phyloP scores from a whole-genome alignment of 805 yeast species.

The Deakozyma indianensis region DNA sequence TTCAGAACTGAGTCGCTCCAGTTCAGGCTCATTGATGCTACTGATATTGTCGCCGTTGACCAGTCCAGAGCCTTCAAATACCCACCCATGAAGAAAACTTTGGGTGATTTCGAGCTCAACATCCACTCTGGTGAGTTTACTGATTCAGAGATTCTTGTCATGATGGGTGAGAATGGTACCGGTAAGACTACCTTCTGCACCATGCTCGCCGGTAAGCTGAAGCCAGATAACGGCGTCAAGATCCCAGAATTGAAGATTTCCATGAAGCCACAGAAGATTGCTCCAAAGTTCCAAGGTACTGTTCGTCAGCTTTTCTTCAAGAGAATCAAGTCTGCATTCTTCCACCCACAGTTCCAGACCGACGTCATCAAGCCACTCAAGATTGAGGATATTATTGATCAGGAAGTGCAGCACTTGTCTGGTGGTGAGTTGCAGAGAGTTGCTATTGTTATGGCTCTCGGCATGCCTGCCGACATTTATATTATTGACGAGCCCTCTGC shows the following conservation, averaged over 20 bases:
- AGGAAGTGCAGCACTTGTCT: conserved; percentile 92
- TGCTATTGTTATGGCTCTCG: conserved; percentile 89
- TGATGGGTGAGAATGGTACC: conserved; percentile 99
- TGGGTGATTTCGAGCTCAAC: conserved; percentile 84
- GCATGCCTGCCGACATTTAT: conserved; percentile 90
- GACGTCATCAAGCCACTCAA: conserved; percentile 93
- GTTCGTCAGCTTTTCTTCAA: conserved; percentile 95
- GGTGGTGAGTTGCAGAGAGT: conserved; percentile 99
- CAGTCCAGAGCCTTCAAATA: conserved; percentile 65
- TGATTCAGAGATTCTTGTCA: conserved; percentile 90
- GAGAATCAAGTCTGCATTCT: conserved; percentile 85
- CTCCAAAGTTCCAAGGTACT: conserved; percentile 97
- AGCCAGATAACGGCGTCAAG: conserved; percentile 68
- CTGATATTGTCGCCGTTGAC: conserved; percentile 61
- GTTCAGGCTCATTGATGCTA: conserved; percentile 83
- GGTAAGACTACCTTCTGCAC: conserved; percentile 98
- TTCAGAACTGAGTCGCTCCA: conserved; percentile 93
- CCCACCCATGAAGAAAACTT: conserved; percentile 77
- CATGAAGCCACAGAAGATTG: conserved; percentile 98
- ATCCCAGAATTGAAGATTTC: conserved; percentile 84
- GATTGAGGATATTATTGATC: conserved; percentile 90
- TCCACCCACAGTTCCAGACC: conserved; percentile 95
- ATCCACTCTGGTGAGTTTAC: conserved; percentile 84
- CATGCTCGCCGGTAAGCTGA: conserved; percentile 81
- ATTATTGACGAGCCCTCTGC: conserved; percentile 99